These are phyloP conservation scores for Penicillium coffeae DNA, from an alignment of 495 filamentous ascomycete genomes.

Conservation along the genomic window DNA sequence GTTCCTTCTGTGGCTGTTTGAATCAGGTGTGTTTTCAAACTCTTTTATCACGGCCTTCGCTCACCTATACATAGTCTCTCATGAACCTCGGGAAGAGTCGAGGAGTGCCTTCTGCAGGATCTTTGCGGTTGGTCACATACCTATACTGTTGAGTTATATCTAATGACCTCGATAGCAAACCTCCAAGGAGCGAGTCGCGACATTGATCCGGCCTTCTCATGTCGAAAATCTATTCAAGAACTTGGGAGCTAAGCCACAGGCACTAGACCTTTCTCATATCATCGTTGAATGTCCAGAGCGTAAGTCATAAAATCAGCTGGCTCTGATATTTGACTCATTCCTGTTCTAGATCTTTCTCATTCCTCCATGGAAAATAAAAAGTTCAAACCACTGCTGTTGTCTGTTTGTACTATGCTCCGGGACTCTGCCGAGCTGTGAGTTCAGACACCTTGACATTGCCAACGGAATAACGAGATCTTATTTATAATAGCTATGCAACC, in stretches of 20 bases:
- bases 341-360: background rate
- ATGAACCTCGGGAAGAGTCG: slow-evolving; percentile 57
- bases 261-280: slow-evolving; percentile 23
- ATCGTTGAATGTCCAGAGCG: slow-evolving; percentile 26
- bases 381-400: slow-evolving; percentile 15
- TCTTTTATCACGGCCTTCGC: background rate
- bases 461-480: too few species aligned
- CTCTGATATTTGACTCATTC: background rate
- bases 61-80: slow-evolving; percentile 39
- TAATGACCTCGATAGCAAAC: slow-evolving; percentile 16
- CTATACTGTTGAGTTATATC: background rate
- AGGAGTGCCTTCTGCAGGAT: slow-evolving; percentile 60
- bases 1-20: slow-evolving; percentile 68
- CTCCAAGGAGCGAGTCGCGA: slow-evolving; percentile 16
- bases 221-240: slow-evolving; percentile 32
- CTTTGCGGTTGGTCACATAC: slow-evolving; percentile 36
- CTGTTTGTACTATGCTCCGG: slow-evolving; percentile 29
- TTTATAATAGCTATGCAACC: slow-evolving; percentile 31
- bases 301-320: slow-evolving; percentile 4
- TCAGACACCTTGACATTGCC: too few species aligned
- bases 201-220: slow-evolving; percentile 27
- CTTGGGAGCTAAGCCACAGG: slow-evolving; percentile 29
- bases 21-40: slow-evolving; percentile 33
- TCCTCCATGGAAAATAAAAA: slow-evolving; percentile 7
- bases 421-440: slow-evolving; percentile 29